Percentiles rank a stretch among this genome's conserved stretches.
Evolutionary conservation across 805 yeast species (phyloP).

Genomic region (Candida gorgasii): DNA sequence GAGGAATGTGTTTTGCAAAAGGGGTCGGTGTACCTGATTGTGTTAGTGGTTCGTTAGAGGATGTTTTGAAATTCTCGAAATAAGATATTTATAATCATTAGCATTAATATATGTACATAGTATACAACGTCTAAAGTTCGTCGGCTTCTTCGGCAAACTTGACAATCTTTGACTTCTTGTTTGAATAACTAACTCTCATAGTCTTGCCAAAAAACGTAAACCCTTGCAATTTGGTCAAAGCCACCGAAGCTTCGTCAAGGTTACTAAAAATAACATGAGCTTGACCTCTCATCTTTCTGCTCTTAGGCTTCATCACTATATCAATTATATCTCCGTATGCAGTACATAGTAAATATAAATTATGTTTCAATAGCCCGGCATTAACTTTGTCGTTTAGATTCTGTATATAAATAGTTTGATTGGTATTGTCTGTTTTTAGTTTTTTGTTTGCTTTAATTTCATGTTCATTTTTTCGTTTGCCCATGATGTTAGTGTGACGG

Average conservation of each 20-base stretch:
- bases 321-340: slow-evolving; percentile 67
- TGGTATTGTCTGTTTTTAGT: neutral
- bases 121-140: neutral
- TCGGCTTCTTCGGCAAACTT: neutral
- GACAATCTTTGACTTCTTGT: slow-evolving; percentile 26
- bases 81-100: neutral
- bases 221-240: slow-evolving; percentile 48
- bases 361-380: slow-evolving; percentile 45
- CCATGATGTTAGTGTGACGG: too few species aligned
- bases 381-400: slow-evolving; percentile 62
- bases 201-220: slow-evolving; percentile 55
- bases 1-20: slow-evolving; percentile 76
- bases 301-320: slow-evolving; percentile 39
- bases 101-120: neutral
- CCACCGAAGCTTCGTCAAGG: slow-evolving; percentile 50
- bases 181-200: slow-evolving; percentile 43
- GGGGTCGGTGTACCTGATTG: slow-evolving; percentile 93
- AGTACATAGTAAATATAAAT: slow-evolving; percentile 58
- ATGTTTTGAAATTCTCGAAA: slow-evolving; percentile 42
- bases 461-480: neutral
- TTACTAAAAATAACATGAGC: slow-evolving; percentile 61
- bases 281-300: slow-evolving; percentile 58
- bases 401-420: slow-evolving; percentile 55
- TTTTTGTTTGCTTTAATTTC: slow-evolving; percentile 6
- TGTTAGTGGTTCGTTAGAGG: slow-evolving; percentile 60